phyloP scores from a whole-genome alignment of 2,329 filamentous ascomycete species.

The Colletotrichum sojae region DNA sequence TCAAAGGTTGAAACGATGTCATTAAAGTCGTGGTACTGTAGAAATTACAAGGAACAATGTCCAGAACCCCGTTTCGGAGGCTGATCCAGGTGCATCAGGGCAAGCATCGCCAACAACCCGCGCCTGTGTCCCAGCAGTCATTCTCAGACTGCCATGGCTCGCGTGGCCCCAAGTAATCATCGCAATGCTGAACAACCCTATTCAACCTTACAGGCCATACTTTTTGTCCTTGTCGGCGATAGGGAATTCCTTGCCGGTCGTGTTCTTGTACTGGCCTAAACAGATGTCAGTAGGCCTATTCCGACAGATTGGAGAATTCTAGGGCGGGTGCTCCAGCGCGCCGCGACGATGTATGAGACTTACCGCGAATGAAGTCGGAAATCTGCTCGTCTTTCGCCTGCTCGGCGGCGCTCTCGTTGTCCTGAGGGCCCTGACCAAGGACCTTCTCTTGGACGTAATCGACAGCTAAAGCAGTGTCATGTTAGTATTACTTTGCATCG shows the following conservation, averaged over 20 bases:
- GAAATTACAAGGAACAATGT: slow-evolving; percentile 9
- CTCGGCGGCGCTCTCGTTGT: slow-evolving; percentile 80
- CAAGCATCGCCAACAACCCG: too few relatives aligned
- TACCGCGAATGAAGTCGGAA: slow-evolving; percentile 76
- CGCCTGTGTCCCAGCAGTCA: too few relatives aligned
- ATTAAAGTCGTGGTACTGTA: slow-evolving; percentile 19
- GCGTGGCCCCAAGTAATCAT: too few relatives aligned
- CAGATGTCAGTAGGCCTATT: too few relatives aligned
- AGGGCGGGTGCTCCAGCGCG: too few relatives aligned
- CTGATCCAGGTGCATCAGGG: background rate
- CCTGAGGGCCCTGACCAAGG: slow-evolving; percentile 77
- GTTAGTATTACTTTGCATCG: background rate
- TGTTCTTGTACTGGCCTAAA: slow-evolving; percentile 73
- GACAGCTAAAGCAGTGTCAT: slow-evolving; percentile 67
- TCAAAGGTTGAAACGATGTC: background rate
- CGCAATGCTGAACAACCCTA: too few relatives aligned
- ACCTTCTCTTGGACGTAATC: slow-evolving; percentile 85
- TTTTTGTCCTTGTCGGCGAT: slow-evolving; percentile 70
- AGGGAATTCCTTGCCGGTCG: slow-evolving; percentile 78
- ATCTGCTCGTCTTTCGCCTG: slow-evolving; percentile 89
- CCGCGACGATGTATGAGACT: too few relatives aligned
- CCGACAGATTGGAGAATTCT: too few relatives aligned
- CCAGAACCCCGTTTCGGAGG: slow-evolving; percentile 16
- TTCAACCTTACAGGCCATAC: slow-evolving; percentile 27
- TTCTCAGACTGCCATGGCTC: too few relatives aligned